Base-by-base conservation (phyloP, 2,329 filamentous ascomycete species). In the Xylariales sp. region DNA sequence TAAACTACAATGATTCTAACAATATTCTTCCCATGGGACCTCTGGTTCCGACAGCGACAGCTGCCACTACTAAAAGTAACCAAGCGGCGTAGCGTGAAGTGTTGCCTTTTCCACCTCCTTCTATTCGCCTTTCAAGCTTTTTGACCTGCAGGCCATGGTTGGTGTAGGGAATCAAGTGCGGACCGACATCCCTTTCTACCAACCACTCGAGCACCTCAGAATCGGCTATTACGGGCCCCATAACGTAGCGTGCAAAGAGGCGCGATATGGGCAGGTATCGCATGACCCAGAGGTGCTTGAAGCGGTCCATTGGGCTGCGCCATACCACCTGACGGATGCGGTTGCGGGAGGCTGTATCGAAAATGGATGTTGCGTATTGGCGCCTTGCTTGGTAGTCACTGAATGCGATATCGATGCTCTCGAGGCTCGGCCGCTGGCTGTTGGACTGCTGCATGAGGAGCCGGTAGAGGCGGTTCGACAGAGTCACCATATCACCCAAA, bases 321-420 rank as follows among this genome's bases (percentile, higher is more conserved):
- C 35, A 38, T 11, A 19, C 28, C 14, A 38, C 35, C 35, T 38
- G 27, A 6, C 35, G 27, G 23, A 28, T 28, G 12, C 35, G 17
- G 8, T 28, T 15, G n/a, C 35, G 14, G 17, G 23, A 38, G 21
- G 31, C 12, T 14, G 15, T 21, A 24, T 38, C 35, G 17, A 38
- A 12, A 8, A 17, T 31, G 4, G 27, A 28, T 28, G 28, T 23
- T 6, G 25, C 17, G 19, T 32, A 12, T 4, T 23, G 16, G 7
- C 35, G 18, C 35, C 31, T 28, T 11, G 6, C 29, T 25, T 39
- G 29, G 23, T 39, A 39, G 15, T 33, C 29, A 19, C 18, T 15
- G 16, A 39, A 39, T 3, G 21, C n/a, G 8, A 15, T 20, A 14
- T 27, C 21, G 6, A 39, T 15, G 29, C 27, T 24, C 16, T 15